These are phyloP conservation scores for Tetratostichococcus sp. DNA, from an alignment of 139 green algal species.

Conservation along the genomic window DNA sequence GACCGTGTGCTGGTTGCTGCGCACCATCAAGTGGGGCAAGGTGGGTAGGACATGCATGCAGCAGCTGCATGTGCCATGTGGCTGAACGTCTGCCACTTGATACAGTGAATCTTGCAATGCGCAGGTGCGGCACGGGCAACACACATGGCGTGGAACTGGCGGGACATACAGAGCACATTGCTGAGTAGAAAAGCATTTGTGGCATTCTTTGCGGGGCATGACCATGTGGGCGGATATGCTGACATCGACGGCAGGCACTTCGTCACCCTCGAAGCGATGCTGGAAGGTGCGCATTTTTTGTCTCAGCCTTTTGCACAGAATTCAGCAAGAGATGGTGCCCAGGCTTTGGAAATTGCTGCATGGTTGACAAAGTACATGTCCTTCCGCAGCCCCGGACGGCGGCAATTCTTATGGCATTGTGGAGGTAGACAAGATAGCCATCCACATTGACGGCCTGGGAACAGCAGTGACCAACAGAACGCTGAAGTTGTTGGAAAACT, in stretches of 20 bases:
- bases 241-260: constrained; percentile 31
- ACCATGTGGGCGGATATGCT: constrained; percentile 50
- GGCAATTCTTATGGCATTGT: neutral
- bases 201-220: constrained; percentile 49
- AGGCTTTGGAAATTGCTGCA: no score
- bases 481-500: neutral
- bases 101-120: no score
- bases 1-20: constrained; percentile 42
- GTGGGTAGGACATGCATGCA: neutral
- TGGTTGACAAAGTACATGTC: neutral
- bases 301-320: no score
- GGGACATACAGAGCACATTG: constrained; percentile 24
- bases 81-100: no score
- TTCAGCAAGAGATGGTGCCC: no score
- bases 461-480: neutral
- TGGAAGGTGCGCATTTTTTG: constrained; percentile 34
- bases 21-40: constrained; percentile 49
- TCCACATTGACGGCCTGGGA: neutral
- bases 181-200: constrained; percentile 19
- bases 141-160: constrained; percentile 59
- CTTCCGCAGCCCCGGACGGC: neutral
- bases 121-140: constrained; percentile 22
- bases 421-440: neutral
- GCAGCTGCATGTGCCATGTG: no score
- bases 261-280: constrained; percentile 51